A percentile compares a stretch with the other conserved stretches of the same genome.
These are phyloP conservation scores for Gossypium gossypioides DNA, from an alignment of 441 rosid species.

Conservation along the genomic window DNA sequence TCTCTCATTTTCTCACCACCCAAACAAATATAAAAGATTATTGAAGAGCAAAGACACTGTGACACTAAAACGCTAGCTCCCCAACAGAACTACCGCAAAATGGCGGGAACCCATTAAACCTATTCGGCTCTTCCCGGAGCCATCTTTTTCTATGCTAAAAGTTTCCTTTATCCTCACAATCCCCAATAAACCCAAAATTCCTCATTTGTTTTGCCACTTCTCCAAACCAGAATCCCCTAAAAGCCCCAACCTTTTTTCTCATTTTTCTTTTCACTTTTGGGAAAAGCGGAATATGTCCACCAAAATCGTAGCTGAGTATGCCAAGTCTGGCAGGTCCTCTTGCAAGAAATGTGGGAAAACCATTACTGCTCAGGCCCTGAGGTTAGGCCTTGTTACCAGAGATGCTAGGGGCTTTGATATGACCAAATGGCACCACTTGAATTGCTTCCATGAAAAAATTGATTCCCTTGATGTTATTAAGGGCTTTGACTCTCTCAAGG, in stretches of 20 bases:
- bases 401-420: slow-evolving; percentile 62
- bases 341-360: slow-evolving; percentile 60
- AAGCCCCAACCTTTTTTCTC: not conserved
- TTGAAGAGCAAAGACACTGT: not conserved
- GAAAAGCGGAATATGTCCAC: slow-evolving; percentile 18
- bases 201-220: not conserved
- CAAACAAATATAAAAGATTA: not conserved
- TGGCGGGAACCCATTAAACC: slow-evolving; percentile 12
- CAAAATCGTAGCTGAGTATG: slow-evolving; percentile 57
- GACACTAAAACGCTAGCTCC: not conserved
- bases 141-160: not conserved
- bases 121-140: not conserved
- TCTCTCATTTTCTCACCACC: not conserved
- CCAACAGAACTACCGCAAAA: not conserved
- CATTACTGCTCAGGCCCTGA: slow-evolving; percentile 41
- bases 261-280: not conserved
- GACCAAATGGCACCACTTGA: slow-evolving; percentile 69
- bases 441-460: slow-evolving; percentile 39
- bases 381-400: slow-evolving; percentile 51
- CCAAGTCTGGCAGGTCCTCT: slow-evolving; percentile 66
- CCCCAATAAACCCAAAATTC: not conserved
- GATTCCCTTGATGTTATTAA: slow-evolving; percentile 35
- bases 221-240: not conserved
- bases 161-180: not conserved
- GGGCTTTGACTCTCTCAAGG: slow-evolving; percentile 59